Percentiles rank a stretch among this genome's conserved stretches.
Evolutionary conservation across 1,284 basidiomycete genomes (phyloP).

Genomic region (Pterulicium gracile): DNA sequence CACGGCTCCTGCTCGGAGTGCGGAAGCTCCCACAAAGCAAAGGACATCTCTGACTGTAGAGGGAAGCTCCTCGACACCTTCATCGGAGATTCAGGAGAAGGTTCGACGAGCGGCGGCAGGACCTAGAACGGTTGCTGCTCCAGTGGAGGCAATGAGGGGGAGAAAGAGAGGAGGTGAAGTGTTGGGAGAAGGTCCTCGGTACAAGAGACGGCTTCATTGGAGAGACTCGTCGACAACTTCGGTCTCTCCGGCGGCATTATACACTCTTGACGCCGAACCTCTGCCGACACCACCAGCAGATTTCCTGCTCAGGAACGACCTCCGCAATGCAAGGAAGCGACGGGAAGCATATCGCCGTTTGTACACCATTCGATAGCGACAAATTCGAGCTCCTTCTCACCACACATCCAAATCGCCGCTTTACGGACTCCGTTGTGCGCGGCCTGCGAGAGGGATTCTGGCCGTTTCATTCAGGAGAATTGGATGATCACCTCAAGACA

Average conservation of each 20-base stretch:
- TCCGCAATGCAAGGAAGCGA: too few species aligned
- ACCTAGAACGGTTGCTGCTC: slow-evolving; percentile 2
- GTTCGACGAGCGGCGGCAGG: slow-evolving; percentile 6
- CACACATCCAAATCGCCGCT: slow-evolving; percentile 16
- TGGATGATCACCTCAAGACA: slow-evolving; percentile 7
- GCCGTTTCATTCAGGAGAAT: slow-evolving; percentile 13
- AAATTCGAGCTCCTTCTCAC: slow-evolving; percentile 10
- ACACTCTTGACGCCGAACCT: neutral
- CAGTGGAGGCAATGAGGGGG: too few species aligned
- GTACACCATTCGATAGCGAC: neutral
- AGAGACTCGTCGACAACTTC: neutral
- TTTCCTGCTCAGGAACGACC: too few species aligned
- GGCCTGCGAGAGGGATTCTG: slow-evolving; percentile 17
- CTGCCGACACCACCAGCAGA: neutral
- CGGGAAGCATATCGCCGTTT: too few species aligned
- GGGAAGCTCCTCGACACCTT: slow-evolving; percentile 5
- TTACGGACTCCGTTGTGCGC: slow-evolving; percentile 15
- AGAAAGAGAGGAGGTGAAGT: too few species aligned
- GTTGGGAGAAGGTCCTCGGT: neutral
- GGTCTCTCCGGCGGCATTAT: neutral
- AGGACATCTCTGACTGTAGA: slow-evolving; percentile 9
- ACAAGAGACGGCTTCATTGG: neutral
- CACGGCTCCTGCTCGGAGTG: slow-evolving; percentile 15
- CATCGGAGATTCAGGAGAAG: slow-evolving; percentile 1
- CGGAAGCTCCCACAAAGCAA: slow-evolving; percentile 12